Conservation (phyloP, 805 yeast species). For the Saccharomycopsis capsularis region DNA sequence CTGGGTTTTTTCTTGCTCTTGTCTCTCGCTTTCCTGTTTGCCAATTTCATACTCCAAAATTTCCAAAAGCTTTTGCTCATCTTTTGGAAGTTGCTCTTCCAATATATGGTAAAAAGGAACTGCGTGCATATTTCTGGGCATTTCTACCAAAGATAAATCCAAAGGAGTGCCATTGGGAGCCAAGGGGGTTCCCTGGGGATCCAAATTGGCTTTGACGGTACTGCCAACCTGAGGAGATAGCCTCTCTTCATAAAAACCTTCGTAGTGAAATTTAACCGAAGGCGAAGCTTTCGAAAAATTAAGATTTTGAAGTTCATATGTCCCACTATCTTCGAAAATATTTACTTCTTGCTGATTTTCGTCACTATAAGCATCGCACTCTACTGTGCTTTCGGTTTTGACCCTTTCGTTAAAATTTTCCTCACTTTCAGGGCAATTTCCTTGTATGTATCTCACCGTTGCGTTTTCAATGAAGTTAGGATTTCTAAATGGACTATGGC, state of each 20-base stretch:
- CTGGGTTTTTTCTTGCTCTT: slow-evolving; percentile 3
- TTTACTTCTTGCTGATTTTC: not conserved
- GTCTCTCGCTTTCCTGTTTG: not conserved
- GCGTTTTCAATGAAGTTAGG: too few species aligned
- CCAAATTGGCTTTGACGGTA: not conserved
- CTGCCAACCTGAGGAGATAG: not conserved
- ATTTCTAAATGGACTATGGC: too few species aligned
- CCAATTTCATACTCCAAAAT: slow-evolving; percentile 16
- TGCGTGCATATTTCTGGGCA: slow-evolving; percentile 5
- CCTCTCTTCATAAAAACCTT: not conserved
- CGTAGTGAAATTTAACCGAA: not conserved
- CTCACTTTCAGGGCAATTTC: too few species aligned
- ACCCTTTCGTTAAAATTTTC: too few species aligned
- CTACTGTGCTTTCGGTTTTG: too few species aligned
- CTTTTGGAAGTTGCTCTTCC: slow-evolving; percentile 1
- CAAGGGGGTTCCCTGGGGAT: not conserved
- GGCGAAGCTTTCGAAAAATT: not conserved
- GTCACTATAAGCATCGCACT: not conserved
- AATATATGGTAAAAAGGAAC: slow-evolving; percentile 5
- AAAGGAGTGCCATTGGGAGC: not conserved
- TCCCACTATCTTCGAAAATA: not conserved
- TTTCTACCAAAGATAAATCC: slow-evolving; percentile 6
- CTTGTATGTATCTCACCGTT: too few species aligned
- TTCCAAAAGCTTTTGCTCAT: slow-evolving; percentile 7
- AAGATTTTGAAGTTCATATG: not conserved